Conservation (phyloP, 129 eudicot genomes). For the Flaveria bidentis region DNA sequence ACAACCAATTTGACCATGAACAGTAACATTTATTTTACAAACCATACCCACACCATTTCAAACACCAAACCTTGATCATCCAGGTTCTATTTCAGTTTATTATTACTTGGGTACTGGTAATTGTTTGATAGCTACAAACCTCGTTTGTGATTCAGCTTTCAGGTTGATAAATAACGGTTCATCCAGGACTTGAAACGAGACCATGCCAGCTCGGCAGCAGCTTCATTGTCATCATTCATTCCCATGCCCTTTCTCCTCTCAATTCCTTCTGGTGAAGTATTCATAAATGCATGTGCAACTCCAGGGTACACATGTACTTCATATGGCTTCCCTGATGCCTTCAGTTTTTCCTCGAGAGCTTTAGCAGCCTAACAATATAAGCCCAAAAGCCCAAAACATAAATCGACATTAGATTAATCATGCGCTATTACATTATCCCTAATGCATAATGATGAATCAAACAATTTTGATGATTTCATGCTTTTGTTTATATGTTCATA, state of each 20-base stretch:
- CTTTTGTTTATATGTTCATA: constrained; percentile 23
- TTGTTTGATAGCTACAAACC: constrained; percentile 1
- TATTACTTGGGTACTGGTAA: background rate
- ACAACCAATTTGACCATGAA: constrained; percentile 4
- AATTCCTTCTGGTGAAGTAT: constrained; percentile 68
- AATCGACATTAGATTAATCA: background rate
- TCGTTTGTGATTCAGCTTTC: constrained; percentile 9
- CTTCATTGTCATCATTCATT: constrained; percentile 58
- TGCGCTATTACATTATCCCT: background rate
- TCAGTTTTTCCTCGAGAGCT: constrained; percentile 80
- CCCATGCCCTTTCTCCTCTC: constrained; percentile 82
- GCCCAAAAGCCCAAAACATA: background rate
- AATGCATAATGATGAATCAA: background rate
- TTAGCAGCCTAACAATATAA: constrained; percentile 63
- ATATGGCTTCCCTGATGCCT: constrained; percentile 64
- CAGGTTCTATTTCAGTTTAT: constrained; percentile 16
- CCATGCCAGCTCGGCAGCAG: constrained; percentile 83
- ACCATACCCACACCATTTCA: background rate
- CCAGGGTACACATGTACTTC: constrained; percentile 82
- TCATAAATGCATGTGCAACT: constrained; percentile 83
- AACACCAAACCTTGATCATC: constrained; percentile 6
- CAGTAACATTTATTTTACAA: constrained; percentile 2
- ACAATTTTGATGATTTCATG: background rate
- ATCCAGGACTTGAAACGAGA: constrained; percentile 84
- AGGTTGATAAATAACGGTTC: constrained; percentile 54